Evolutionary conservation across 2,329 filamentous ascomycete genomes (phyloP), one percentile per base, ranked within the genome.

Genomic region (Myriosclerotinia curreyana): DNA sequence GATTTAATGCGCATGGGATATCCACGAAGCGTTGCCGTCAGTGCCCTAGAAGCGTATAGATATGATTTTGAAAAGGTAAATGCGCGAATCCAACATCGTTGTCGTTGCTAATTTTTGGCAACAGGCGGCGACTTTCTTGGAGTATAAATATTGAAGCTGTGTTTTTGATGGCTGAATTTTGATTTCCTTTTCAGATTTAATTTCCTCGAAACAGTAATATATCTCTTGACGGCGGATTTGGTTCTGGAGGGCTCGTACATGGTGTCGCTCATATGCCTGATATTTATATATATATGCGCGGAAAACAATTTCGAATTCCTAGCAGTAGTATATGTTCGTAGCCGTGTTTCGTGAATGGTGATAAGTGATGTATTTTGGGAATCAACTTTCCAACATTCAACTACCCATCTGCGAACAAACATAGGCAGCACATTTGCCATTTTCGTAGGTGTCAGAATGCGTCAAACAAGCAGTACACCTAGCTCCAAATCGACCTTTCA

Each of bases 21-120:
- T 7, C 62, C 55, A 28, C 20, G 14, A 28, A 62, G 25, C 17
- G 22, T 36, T 28, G 22, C 34, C 22, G n/a, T 6, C 7, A n/a
- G 1, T 14, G 28, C 58, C 9, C 31, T 28, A n/a, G 9, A 49
- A 17, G 36, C 31, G 6, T 50, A 15, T 28, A n/a, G 48, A 17
- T 28, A 60, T 46, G 34, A 60, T 42, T 60, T 60, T 15, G 17
- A 60, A 25, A 52, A 42, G 58, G 58, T 60, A 52, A 52, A 17
- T 52, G 5, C 28, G 1, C 31, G 28, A 36, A 12, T 34, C 28
- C 15, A 15, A 17, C 2, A 25, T 46, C 20, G 15, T 25, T 17
- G 20, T 36, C 40, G 12, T 48, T 17, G 42, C 28, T 58, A 14
- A 58, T 58, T 34, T 25, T 46, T 20, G 40, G 48, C 5, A 36